Evolutionary conservation across 2,329 filamentous ascomycete species (phyloP).

Genomic region (Moelleriella libera): DNA sequence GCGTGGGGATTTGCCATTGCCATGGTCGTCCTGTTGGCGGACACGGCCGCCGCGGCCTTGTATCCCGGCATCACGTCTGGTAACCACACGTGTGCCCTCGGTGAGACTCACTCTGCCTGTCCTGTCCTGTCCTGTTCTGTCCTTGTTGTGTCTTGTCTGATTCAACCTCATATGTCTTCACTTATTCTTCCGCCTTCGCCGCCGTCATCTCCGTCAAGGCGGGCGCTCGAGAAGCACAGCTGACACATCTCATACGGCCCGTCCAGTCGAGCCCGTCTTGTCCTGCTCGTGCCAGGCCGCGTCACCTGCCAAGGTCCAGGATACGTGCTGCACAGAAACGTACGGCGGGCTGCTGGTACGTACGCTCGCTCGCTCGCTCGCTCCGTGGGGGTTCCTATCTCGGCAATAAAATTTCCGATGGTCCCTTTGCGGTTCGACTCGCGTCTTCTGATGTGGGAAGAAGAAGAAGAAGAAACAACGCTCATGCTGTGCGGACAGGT

Average conservation of each 20-base stretch:
- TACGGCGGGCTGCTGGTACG: slow-evolving; percentile 43
- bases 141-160: not conserved
- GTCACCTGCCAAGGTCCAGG: slow-evolving; percentile 25
- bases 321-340: slow-evolving; percentile 52
- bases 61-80: slow-evolving; percentile 29
- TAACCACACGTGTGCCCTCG: slow-evolving; percentile 43
- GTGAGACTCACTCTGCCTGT: slow-evolving; percentile 10
- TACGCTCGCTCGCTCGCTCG: not conserved
- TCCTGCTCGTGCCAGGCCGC: slow-evolving; percentile 33
- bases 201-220: no score
- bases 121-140: not conserved
- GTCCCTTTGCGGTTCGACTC: no score
- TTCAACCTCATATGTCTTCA: no score
- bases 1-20: no score
- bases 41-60: slow-evolving; percentile 17
- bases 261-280: slow-evolving; percentile 13
- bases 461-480: not conserved
- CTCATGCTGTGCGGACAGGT: slow-evolving; percentile 17
- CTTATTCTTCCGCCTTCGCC: no score
- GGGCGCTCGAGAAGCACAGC: not conserved
- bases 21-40: not conserved
- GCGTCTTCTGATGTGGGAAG: not conserved
- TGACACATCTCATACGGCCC: not conserved
- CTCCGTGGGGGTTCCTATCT: not conserved
- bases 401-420: not conserved